Percentiles rank a stretch among this genome's conserved stretches.
These are phyloP conservation scores for Xylaria multiplex DNA, from an alignment of 2,329 filamentous ascomycete species.

Conservation along the genomic window DNA sequence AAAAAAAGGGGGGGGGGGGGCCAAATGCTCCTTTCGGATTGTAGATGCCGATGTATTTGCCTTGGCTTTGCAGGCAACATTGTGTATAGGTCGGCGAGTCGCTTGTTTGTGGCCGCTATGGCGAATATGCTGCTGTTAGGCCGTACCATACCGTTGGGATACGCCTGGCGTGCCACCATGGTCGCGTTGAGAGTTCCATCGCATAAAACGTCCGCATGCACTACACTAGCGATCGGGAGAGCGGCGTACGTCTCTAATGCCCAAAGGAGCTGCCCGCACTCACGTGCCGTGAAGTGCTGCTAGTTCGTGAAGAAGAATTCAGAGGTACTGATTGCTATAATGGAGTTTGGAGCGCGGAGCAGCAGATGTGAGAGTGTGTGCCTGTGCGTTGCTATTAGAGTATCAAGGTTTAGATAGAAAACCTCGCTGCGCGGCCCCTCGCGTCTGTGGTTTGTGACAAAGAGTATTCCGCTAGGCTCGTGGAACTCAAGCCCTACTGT, in stretches of 20 bases:
- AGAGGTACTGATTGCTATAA: constrained; percentile 47
- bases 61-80: constrained; percentile 22
- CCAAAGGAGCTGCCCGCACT: constrained; percentile 41
- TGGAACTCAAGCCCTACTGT: constrained; percentile 54
- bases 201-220: constrained; percentile 47
- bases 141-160: constrained; percentile 54
- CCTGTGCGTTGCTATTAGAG: constrained; percentile 48
- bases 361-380: constrained; percentile 52
- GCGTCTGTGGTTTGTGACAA: constrained; percentile 51
- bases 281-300: constrained; percentile 48
- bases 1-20: constrained; percentile 49
- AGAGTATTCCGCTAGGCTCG: constrained; percentile 48
- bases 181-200: constrained; percentile 27
- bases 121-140: constrained; percentile 52
- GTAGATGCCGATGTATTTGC: constrained; percentile 26
- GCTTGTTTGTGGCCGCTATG: constrained; percentile 50
- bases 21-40: constrained; percentile 29
- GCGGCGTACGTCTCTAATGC: constrained; percentile 50
- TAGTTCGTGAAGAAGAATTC: constrained; percentile 56
- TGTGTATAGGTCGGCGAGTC: constrained; percentile 47
- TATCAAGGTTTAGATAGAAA: constrained; percentile 51
- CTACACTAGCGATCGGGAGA: constrained; percentile 48
- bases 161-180: constrained; percentile 50
- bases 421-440: constrained; percentile 51
- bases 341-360: constrained; percentile 52